phyloP scores from a whole-genome alignment of 1,284 basidiomycete species.

The Ustilago bromivora region DNA sequence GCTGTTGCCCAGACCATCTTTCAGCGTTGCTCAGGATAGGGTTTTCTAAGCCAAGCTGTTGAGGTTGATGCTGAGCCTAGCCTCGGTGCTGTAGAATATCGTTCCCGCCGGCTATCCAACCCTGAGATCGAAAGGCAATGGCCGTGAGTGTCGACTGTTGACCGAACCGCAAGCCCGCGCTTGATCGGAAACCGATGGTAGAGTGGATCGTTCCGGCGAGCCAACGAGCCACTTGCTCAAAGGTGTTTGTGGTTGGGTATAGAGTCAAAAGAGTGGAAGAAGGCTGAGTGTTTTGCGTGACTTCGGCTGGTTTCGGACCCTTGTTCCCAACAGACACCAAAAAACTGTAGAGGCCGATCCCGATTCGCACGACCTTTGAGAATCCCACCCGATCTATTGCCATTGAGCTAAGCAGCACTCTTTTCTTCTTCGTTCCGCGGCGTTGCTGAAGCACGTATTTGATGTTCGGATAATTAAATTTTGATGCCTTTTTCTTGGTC shows the following conservation, averaged over 20 bases:
- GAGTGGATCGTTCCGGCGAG: background rate
- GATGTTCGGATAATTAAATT: constrained; percentile 8
- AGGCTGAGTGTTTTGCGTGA: background rate
- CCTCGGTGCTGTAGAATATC: too few relatives aligned
- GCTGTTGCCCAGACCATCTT: constrained; percentile 34
- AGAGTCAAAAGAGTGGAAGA: background rate
- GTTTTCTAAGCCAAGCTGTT: too few relatives aligned
- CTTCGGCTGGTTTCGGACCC: constrained; percentile 31
- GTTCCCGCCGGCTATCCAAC: constrained; percentile 2
- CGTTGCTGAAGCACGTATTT: constrained; percentile 7
- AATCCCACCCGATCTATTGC: background rate
- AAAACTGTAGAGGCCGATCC: background rate
- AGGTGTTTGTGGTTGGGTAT: background rate
- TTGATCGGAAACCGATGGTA: background rate
- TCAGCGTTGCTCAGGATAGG: background rate
- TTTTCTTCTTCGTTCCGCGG: constrained; percentile 2
- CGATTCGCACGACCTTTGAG: background rate
- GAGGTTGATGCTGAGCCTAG: too few relatives aligned
- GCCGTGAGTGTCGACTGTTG: background rate
- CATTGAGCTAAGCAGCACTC: background rate
- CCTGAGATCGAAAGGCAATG: background rate
- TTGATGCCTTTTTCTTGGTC: background rate
- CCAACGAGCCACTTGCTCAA: background rate
- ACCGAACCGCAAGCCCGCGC: background rate
- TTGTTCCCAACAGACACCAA: constrained; percentile 3